Percentiles rank a stretch among this genome's conserved stretches.
Conservation (phyloP, 108 stramenopile genomes). For the Cylindrotheca fusiformis region DNA sequence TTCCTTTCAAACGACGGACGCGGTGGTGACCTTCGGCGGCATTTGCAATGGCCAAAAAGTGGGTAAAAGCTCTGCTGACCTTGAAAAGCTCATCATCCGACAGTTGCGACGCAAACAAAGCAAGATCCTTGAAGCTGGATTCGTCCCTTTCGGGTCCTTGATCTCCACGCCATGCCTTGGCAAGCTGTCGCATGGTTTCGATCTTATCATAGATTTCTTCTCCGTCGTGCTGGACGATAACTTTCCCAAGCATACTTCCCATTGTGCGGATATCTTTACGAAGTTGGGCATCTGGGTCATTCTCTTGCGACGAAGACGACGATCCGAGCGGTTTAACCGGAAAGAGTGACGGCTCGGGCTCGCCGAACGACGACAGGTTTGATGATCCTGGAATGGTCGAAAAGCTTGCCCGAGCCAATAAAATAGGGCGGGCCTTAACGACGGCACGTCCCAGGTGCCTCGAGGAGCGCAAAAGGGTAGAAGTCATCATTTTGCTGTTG, state of each 20-base stretch:
- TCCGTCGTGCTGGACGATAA: conserved; percentile 61
- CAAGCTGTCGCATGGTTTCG: conserved; percentile 58
- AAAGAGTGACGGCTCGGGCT: conserved; percentile 13
- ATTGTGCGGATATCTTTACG: conserved; percentile 79
- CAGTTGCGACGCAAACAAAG: conserved; percentile 36
- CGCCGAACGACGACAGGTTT: conserved; percentile 1
- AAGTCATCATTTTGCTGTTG: conserved; percentile 1
- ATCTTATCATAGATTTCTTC: conserved; percentile 64
- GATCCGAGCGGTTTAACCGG: background rate
- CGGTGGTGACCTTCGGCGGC: conserved; percentile 83
- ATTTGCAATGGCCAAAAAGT: conserved; percentile 85
- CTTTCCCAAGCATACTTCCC: conserved; percentile 70
- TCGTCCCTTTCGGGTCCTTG: conserved; percentile 43
- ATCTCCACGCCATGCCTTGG: conserved; percentile 51
- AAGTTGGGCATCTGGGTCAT: conserved; percentile 41
- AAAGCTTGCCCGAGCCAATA: background rate
- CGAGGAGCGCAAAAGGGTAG: background rate
- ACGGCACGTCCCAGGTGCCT: background rate
- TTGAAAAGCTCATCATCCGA: conserved; percentile 58
- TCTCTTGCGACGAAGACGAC: background rate
- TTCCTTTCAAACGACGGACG: conserved; percentile 44
- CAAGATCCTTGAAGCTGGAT: conserved; percentile 44
- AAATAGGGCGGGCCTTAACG: background rate
- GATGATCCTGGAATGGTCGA: background rate
- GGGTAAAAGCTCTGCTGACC: conserved; percentile 73